Evolutionary conservation across 208 protist genomes (phyloP), one percentile per base, ranked within the genome.

Genomic region (Leishmania braziliensis): DNA sequence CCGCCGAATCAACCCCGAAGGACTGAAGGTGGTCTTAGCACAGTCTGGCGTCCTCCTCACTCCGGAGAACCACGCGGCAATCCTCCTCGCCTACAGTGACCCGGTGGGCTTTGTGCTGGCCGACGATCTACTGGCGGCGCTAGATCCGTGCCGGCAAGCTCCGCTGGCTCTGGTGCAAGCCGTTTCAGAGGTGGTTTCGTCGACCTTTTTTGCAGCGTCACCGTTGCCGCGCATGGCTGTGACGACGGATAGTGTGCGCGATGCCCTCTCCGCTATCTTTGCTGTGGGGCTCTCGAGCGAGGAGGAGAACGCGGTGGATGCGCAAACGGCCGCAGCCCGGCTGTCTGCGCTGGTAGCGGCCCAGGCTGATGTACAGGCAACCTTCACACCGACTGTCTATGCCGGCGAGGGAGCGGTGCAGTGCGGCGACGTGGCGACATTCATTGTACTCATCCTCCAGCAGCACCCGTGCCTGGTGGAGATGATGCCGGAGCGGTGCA

Each of bases 71-170:
- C 88, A 90, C 80, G 83, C 79, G 20, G 56, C 46, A 20, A 84
- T 96, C 56, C 80, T 88, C 9, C 77, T 89, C 3, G 94, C 88
- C 39, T 96, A 92, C 84, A 91, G 87, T 71, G 95, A 97, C 83
- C 72, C 89, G 33, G 92, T 94, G 3, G 95, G 95, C 33, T 95
- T 95, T 80, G 75, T 93, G 36, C 79, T 95, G 43, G 80, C 92
- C 16, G 91, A 94, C 76, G 75, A 80, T 29, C 71, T 88, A 2
- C 60, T 89, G 54, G 74, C 78, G 54, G 81, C 75, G 51, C 68
- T 89, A 33, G 78, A 83, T 68, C 86, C 86, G 0, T 78, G 62
- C 62, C 62, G 50, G 12, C 80, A 68, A n/a, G 53, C 65, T 2
- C 71, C 77, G 58, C 18, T 50, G 56, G 3, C 54, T 53, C 58